Evolutionary conservation across 2,329 filamentous ascomycete species (phyloP).

Genomic region (Rhynchosporium secalis): DNA sequence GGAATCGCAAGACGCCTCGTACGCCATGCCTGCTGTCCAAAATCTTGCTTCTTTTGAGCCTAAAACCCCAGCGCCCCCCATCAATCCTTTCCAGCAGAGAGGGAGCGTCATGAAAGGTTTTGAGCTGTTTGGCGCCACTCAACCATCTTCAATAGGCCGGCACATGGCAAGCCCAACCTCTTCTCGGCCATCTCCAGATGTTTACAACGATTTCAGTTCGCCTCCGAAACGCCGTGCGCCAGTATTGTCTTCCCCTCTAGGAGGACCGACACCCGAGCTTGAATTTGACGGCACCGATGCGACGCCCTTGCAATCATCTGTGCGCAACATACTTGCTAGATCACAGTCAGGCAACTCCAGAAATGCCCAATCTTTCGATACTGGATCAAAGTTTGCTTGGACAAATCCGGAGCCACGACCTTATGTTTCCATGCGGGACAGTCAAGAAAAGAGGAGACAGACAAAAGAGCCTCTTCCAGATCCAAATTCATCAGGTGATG

Average conservation of each 20-base stretch:
- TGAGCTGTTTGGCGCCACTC: slow-evolving; percentile 38
- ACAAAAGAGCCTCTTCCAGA: slow-evolving; percentile 3
- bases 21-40: slow-evolving; percentile 9
- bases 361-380: slow-evolving; percentile 27
- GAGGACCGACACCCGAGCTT: slow-evolving; percentile 1
- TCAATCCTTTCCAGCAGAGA: slow-evolving; percentile 38
- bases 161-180: slow-evolving; percentile 33
- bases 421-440: slow-evolving; percentile 37
- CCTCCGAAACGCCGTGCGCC: slow-evolving; percentile 24
- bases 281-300: slow-evolving; percentile 7
- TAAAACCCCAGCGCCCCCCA: slow-evolving; percentile 35
- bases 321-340: slow-evolving; percentile 20
- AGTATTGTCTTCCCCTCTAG: slow-evolving; percentile 31
- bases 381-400: slow-evolving; percentile 4
- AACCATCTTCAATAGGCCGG: slow-evolving; percentile 35
- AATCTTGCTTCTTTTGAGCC: slow-evolving; percentile 30
- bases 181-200: slow-evolving; percentile 37
- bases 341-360: slow-evolving; percentile 21
- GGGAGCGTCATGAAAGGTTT: slow-evolving; percentile 36
- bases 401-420: slow-evolving; percentile 27
- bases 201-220: slow-evolving; percentile 31
- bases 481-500: slow-evolving; percentile 25
- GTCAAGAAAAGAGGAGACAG: slow-evolving; percentile 32
- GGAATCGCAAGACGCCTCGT: slow-evolving; percentile 33
- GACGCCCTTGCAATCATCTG: slow-evolving; percentile 26